phyloP scores from a whole-genome alignment of 192 early-diverging fungal species.

The Chytriomyces sp. region DNA sequence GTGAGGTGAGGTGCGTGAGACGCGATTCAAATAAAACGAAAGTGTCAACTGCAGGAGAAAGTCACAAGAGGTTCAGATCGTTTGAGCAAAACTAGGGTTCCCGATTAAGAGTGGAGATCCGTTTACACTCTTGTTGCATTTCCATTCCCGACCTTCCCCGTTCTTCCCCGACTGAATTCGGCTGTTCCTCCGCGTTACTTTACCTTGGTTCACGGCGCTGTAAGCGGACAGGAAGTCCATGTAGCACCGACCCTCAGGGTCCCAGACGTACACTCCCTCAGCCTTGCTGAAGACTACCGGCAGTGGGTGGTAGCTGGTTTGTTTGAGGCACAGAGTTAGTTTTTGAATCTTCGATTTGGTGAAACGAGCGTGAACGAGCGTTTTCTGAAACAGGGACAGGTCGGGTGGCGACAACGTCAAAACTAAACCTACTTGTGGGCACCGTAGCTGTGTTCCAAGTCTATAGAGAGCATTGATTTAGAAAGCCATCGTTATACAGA shows the following conservation, averaged over 20 bases:
- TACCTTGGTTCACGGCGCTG: conserved; percentile 80
- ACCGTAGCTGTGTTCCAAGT: conserved; percentile 81
- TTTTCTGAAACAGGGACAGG: too few relatives aligned
- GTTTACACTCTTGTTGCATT: too few relatives aligned
- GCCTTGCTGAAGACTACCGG: conserved; percentile 89
- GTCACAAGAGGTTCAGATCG: too few relatives aligned
- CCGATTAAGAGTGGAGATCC: too few relatives aligned
- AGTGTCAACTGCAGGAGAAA: too few relatives aligned
- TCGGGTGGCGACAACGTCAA: too few relatives aligned
- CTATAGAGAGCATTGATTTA: conserved; percentile 41
- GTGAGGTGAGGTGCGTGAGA: too few relatives aligned
- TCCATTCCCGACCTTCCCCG: too few relatives aligned
- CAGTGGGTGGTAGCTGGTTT: conserved; percentile 87
- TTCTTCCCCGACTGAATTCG: too few relatives aligned
- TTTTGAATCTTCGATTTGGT: background rate
- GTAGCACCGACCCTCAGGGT: conserved; percentile 86
- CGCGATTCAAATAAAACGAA: too few relatives aligned
- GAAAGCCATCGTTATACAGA: background rate
- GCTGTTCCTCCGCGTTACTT: too few relatives aligned
- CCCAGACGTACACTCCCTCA: conserved; percentile 90
- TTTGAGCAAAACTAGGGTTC: too few relatives aligned
- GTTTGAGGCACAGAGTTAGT: background rate
- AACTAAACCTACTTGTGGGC: conserved; percentile 84
- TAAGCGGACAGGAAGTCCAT: conserved; percentile 89
- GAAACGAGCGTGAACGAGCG: background rate